Percentiles rank a stretch among this genome's conserved stretches.
Evolutionary conservation across 208 protist species (phyloP).

Genomic region (Acanthamoeba sp.): DNA sequence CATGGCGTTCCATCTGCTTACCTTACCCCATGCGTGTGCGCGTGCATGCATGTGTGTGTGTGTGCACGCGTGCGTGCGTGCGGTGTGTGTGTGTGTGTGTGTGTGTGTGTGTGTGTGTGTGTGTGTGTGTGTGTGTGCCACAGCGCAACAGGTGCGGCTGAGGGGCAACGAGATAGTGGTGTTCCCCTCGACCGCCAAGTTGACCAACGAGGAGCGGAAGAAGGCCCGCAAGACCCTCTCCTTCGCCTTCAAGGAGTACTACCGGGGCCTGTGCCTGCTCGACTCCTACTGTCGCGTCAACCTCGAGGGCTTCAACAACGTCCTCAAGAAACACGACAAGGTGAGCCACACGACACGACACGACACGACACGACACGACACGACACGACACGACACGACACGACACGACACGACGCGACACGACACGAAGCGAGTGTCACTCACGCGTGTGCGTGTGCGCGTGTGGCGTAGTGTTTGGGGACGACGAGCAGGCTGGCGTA

Average conservation of each 20-base stretch:
- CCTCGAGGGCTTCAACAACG: conserved; percentile 29
- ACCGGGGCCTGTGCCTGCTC: conserved; percentile 10
- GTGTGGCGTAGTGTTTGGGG: not conserved
- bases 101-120: no score
- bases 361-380: no score
- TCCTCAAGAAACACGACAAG: conserved; percentile 48
- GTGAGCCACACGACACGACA: not conserved
- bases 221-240: not conserved
- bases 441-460: not conserved
- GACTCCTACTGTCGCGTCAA: not conserved
- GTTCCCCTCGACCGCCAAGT: not conserved
- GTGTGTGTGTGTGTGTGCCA: not conserved
- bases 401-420: not conserved
- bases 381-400: no score
- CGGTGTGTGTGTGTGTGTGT: no score
- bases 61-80: no score
- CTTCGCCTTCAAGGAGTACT: conserved; percentile 37
- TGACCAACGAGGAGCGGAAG: not conserved
- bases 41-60: not conserved
- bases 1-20: not conserved
- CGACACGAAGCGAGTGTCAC: not conserved
- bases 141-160: not conserved
- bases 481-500: not conserved
- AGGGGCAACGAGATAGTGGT: not conserved
- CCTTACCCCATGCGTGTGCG: no score